Conservation (phyloP, 768 basidiomycete species). For the Sistotremastrum suecicum region DNA sequence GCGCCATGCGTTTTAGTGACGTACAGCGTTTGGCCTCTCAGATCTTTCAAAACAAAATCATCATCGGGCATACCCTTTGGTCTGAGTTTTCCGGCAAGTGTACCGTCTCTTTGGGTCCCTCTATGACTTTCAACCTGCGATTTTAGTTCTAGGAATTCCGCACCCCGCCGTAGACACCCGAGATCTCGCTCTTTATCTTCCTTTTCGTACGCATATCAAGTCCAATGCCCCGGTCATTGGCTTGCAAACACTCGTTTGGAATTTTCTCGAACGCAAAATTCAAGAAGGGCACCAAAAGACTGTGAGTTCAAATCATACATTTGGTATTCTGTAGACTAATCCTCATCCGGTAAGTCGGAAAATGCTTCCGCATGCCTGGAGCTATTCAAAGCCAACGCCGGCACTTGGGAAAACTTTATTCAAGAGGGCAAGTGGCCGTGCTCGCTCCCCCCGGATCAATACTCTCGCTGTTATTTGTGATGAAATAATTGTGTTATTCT, state of each 20-base stretch:
- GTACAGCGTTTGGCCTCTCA: constrained; percentile 56
- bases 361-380: constrained; percentile 52
- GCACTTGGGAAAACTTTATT: constrained; percentile 55
- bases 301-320: constrained; percentile 28
- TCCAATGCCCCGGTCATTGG: constrained; percentile 56
- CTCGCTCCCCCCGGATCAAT: constrained; percentile 60
- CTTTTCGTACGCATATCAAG: constrained; percentile 59
- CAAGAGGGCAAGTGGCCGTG: constrained; percentile 58
- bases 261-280: constrained; percentile 65
- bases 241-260: constrained; percentile 69
- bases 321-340: neutral
- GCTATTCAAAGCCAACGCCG: constrained; percentile 38
- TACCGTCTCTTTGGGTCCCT: constrained; percentile 2
- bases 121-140: neutral
- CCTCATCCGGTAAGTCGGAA: constrained; percentile 38
- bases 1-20: constrained; percentile 40
- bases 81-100: constrained; percentile 60
- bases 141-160: constrained; percentile 60
- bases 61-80: constrained; percentile 72
- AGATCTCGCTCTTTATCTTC: constrained; percentile 72
- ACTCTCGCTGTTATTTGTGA: constrained; percentile 66
- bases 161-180: constrained; percentile 67
- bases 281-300: constrained; percentile 61
- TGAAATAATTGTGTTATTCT: neutral
- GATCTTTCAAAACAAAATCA: constrained; percentile 51